Percentiles rank a stretch among this genome's conserved stretches.
Evolutionary conservation across 768 basidiomycete species (phyloP).

Genomic region (Boletus rufocinnamomeus): DNA sequence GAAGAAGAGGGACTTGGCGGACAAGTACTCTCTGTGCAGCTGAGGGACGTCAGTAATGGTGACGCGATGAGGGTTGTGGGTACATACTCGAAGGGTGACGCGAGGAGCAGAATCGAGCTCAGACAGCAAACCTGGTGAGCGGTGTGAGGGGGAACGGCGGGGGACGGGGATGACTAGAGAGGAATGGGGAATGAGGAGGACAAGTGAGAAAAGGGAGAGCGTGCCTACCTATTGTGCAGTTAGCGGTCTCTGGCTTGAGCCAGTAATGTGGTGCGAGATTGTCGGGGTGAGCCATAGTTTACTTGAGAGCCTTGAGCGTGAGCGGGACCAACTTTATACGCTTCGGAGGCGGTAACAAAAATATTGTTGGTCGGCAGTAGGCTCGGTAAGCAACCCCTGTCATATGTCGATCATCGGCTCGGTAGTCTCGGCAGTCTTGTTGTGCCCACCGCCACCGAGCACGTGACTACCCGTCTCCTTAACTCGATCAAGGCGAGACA

Average conservation of each 20-base stretch:
- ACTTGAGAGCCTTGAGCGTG: background rate
- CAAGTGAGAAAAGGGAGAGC: background rate
- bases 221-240: background rate
- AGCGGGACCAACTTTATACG: background rate
- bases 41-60: constrained; percentile 31
- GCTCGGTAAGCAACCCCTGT: too few relatives aligned
- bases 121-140: too few relatives aligned
- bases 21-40: constrained; percentile 82
- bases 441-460: too few relatives aligned
- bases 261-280: background rate
- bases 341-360: too few relatives aligned
- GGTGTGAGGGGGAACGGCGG: too few relatives aligned
- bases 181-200: background rate
- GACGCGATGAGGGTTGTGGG: background rate
- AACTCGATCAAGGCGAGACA: too few relatives aligned
- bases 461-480: too few relatives aligned
- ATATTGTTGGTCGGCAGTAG: too few relatives aligned
- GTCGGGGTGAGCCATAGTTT: background rate
- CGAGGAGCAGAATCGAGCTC: constrained; percentile 38
- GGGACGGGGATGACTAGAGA: background rate
- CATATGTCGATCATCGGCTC: too few relatives aligned
- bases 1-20: constrained; percentile 76
- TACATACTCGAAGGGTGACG: constrained; percentile 61
- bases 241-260: background rate
- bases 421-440: too few relatives aligned